A percentile compares a stretch with the other conserved stretches of the same genome.
These are phyloP conservation scores for Monosporozyma siamensis DNA, from an alignment of 805 yeast genomes.

Conservation along the genomic window DNA sequence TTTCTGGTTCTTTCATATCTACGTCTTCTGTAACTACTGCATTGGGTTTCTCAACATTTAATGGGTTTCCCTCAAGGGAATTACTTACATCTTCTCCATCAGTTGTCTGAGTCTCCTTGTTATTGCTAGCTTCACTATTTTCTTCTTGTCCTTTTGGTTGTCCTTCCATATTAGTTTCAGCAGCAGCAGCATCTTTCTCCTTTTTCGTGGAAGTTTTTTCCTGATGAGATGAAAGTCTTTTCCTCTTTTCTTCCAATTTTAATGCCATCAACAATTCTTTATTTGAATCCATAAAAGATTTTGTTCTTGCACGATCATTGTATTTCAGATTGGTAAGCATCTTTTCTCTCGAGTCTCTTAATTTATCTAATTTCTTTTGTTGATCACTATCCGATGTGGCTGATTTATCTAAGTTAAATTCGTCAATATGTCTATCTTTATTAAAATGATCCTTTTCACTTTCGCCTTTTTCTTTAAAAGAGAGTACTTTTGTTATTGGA, in stretches of 20 bases:
- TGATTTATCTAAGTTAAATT: constrained; percentile 1
- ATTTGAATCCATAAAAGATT: constrained; percentile 28
- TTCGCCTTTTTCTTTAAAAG: background rate
- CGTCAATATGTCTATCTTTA: background rate
- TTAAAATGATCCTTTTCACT: background rate
- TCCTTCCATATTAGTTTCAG: too few species aligned
- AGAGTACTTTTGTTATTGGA: background rate
- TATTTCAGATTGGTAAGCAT: constrained; percentile 30
- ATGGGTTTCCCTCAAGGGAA: too few species aligned
- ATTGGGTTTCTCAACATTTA: too few species aligned
- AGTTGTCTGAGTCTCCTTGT: too few species aligned
- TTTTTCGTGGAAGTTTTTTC: background rate
- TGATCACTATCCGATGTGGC: constrained; percentile 11
- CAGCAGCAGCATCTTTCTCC: too few species aligned
- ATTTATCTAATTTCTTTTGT: constrained; percentile 25
- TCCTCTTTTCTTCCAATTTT: constrained; percentile 28
- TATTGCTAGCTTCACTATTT: too few species aligned
- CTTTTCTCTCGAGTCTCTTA: constrained; percentile 26
- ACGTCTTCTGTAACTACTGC: too few species aligned
- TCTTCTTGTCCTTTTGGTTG: too few species aligned
- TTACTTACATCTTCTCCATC: too few species aligned
- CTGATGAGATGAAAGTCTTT: constrained; percentile 19
- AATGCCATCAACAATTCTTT: constrained; percentile 26
- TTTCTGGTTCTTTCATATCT: too few species aligned
- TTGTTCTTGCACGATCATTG: constrained; percentile 28